Evolutionary conservation across 345 rosid species (phyloP), one percentile per base, ranked within the genome.

Genomic region (Sisymbrium irio): DNA sequence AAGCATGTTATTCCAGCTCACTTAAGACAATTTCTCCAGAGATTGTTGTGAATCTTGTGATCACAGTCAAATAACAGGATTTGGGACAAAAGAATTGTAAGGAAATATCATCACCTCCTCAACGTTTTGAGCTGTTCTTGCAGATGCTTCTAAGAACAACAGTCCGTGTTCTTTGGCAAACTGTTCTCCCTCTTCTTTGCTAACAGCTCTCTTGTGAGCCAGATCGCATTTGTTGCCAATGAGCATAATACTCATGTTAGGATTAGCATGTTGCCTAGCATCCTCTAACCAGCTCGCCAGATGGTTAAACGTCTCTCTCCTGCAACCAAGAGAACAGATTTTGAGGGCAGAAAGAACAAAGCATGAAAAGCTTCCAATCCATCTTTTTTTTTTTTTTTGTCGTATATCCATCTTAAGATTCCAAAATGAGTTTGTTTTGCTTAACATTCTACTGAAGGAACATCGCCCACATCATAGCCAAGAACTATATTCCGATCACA

Each of bases 231-330:
- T 93, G 84, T 93, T 93, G 45, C 98, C 98, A 7, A 93, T 72
- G 17, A 94, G 89, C 94, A 89, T 88, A 64, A 91, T 91, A 27
- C 90, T 81, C 98, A 94, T 91, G 83, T 91, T 95, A 59, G 99
- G 96, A 80, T 95, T 95, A 54, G 99, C 99, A 79, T 91, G 97
- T 80, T 95, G 97, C 73, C 97, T 76, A 14, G 99, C 97, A 89
- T 95, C 99, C 72, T 90, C 99, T 64, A 95, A 81, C 99, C 99
- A 95, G 83, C 90, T 88, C 5, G 99, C 93, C 49, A 95, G 82
- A 88, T 95, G 99, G 82, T 95, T 95, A 78, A 94, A 92, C 4
- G 97, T 95, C 82, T 95, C 97, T 80, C 97, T 91, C 92, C 99
- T 91, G 70, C 46, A 78, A 25, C 30, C 20, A 61, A 71, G 63